Base-by-base conservation (phyloP, 1,284 basidiomycete species). In the Naganishia cerealis region DNA sequence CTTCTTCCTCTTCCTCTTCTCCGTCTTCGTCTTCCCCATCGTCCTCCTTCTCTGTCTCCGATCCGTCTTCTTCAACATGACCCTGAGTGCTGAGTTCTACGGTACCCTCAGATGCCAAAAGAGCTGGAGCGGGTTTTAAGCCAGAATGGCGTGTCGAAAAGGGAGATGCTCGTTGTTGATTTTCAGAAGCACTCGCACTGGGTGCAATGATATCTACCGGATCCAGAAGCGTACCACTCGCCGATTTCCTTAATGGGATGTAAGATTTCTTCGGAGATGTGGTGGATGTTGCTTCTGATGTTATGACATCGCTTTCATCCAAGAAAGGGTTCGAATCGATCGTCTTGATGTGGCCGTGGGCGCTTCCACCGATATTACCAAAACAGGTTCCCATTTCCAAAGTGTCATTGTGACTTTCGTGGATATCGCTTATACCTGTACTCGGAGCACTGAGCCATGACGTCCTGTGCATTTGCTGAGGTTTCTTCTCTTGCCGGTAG, bases 1-100 rank as follows among this genome's bases (percentile, higher is more conserved):
- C 61, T 15, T 53, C n/a, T n/a, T n/a, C n/a, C n/a, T 66, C 63
- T 16, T 66, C 63, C 16, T 65, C 63, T 29, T 66, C 61, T 15
- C 39, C 63, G 15, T 65, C 63, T 42, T 66, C 53, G 12, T 50
- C 63, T 36, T 33, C 54, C 9, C 54, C 54, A 13, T 38, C 24
- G 6, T 66, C 29, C 33, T 66, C 63, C 29, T 38, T 42, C 38
- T 66, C 63, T 3, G 54, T 66, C 29, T 57, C 63, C 12, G 55
- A 66, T 18, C 36, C 54, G 5, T 46, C 48, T 15, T 61, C 46
- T 38, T 50, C 36, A 38, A 24, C 24, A 50, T 24, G 8, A 24
- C n/a, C 46, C 24, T 24, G n/a, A 21, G 21, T 50, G 24, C 46
- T 50, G 46, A 24, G n/a, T 21, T 50, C 46, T 10, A 24, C 46